These are phyloP conservation scores for Bonia amplexicaulis DNA, from an alignment of 176 grass and related monocot species.

Conservation along the genomic window DNA sequence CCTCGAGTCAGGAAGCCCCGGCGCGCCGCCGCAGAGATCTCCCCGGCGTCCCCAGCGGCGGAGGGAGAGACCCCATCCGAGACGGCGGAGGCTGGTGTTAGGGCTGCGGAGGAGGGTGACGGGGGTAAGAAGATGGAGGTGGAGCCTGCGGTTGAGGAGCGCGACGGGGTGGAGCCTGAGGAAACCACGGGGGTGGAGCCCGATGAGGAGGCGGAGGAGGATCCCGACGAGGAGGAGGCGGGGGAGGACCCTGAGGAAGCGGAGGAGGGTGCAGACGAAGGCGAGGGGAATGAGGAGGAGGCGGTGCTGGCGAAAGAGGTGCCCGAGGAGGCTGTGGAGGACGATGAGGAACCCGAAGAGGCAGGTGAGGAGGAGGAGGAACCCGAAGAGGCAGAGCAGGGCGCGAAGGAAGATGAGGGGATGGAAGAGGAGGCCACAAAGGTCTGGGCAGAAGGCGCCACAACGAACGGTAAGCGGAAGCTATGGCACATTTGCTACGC, in stretches of 20 bases:
- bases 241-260: conserved; percentile 7
- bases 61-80: neutral
- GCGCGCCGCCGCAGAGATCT: neutral
- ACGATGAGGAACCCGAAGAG: neutral
- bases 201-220: neutral
- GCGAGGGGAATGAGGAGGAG: neutral
- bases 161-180: conserved; percentile 6
- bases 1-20: neutral
- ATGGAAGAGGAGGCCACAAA: neutral
- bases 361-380: neutral
- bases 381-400: neutral
- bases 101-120: neutral
- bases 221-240: neutral
- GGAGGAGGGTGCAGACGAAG: neutral
- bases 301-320: neutral
- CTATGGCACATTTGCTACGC: neutral
- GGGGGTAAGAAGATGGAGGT: neutral
- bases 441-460: neutral
- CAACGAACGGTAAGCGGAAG: neutral
- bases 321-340: neutral
- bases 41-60: neutral
- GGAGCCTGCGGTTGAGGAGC: conserved; percentile 5
- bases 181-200: conserved; percentile 8
- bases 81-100: neutral
- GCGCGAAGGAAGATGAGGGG: neutral